Base-by-base conservation (phyloP, 495 filamentous ascomycete genomes). In the Aspergillus campestris region DNA sequence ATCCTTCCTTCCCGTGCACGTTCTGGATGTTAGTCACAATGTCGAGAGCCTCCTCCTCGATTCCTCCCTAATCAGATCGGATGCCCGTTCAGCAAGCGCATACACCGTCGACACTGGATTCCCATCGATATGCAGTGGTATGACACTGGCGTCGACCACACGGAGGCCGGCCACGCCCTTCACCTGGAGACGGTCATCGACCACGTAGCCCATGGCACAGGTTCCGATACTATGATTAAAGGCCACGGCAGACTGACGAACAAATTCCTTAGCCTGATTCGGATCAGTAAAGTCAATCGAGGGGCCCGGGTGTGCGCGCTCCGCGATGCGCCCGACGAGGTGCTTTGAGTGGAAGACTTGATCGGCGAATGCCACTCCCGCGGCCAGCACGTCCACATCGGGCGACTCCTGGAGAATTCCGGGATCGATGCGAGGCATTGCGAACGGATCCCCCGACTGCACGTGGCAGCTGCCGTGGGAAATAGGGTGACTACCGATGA, bases 131-230 rank as follows among this genome's bases (percentile, higher is more conserved):
- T n/a, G n/a, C n/a, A n/a, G n/a, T n/a, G 78, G 78, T 31, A 76
- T 58, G 34, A 76, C 66, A 53, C 73, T 77, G 50, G 74, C 69
- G 56, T 81, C 78, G 6, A 69, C 74, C 8, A 81, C 64, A 18
- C 78, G 66, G 48, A 81, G 57, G 3, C 62, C 58, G 32, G 71
- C 56, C 29, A 78, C 53, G 1, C 77, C 78, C 6, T 57, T 51
- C 0, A 81, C 61, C 29, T 60, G 59, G 34, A 77, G 72, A 6
- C 66, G 51, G 0, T 28, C 60, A 44, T 80, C 75, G 10, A 81
- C 71, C 8, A 64, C 72, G 29, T 40, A 58, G 3, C 78, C 77
- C 73, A 80, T 81, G 12, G 8, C 13, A 14, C 36, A 38, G 8
- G 27, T 38, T 38, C 2, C 42, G 45, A 27, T 51, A 12, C 38